These are phyloP conservation scores for Halteria grandinella DNA, from an alignment of 73 alveolate species.

Conservation along the genomic window DNA sequence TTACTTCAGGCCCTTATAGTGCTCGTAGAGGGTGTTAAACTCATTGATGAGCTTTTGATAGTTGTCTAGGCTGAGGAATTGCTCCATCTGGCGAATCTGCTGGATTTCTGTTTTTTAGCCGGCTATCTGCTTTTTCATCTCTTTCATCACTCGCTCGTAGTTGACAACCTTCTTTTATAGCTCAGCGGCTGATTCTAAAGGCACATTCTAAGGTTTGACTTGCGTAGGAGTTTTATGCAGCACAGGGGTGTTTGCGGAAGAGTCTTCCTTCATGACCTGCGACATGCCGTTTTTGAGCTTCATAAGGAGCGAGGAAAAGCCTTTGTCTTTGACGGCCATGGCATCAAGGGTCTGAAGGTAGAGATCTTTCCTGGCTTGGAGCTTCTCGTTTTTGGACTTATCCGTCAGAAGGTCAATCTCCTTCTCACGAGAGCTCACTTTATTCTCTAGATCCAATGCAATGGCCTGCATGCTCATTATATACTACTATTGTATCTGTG, in stretches of 20 bases:
- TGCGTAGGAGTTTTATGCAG: too few species aligned
- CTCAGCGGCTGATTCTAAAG: too few species aligned
- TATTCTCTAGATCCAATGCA: conserved; percentile 20
- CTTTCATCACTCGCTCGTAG: conserved; percentile 21
- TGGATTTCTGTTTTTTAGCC: conserved; percentile 8
- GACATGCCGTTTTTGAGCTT: conserved; percentile 8
- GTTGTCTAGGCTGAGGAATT: conserved; percentile 23
- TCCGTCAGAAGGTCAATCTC: conserved; percentile 3
- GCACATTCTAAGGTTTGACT: too few species aligned
- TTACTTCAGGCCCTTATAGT: conserved; percentile 36
- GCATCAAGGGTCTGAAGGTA: conserved; percentile 12
- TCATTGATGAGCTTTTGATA: conserved; percentile 34
- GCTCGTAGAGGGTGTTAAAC: conserved; percentile 34
- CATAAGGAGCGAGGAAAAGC: background rate
- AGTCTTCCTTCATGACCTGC: too few species aligned
- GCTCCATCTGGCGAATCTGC: conserved; percentile 30
- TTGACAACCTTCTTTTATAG: background rate
- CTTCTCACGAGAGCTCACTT: background rate
- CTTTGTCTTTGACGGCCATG: conserved; percentile 8
- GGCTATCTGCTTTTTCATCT: conserved; percentile 27
- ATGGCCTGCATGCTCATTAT: too few species aligned
- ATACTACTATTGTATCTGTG: too few species aligned
- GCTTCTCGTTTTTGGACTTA: background rate
- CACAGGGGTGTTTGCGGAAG: too few species aligned
- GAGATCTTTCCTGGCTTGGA: conserved; percentile 6